phyloP scores from a whole-genome alignment of 257 asterid genomes.

The Solanum chmielewskii region DNA sequence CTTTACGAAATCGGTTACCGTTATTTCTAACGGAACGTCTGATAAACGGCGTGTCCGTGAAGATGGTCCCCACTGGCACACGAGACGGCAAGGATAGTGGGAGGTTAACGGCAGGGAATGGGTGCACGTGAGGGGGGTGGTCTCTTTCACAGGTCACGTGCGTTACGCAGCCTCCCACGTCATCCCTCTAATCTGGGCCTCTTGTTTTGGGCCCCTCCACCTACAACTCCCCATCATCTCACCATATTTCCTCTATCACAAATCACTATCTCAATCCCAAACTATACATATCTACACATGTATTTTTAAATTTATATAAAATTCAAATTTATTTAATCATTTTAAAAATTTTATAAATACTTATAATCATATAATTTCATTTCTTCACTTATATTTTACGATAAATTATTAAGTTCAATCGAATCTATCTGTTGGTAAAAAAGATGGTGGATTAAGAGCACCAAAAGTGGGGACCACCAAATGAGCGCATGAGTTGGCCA shows the following conservation, averaged over 20 bases:
- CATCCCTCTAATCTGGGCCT: background rate
- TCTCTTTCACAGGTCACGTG: slow-evolving; percentile 34
- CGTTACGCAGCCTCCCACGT: slow-evolving; percentile 4
- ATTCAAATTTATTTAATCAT: too few relatives aligned
- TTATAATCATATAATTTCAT: too few relatives aligned
- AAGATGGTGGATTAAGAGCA: background rate
- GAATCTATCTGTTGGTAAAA: background rate
- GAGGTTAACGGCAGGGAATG: slow-evolving; percentile 46
- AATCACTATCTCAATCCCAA: background rate
- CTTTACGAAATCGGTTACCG: background rate
- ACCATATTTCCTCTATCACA: background rate
- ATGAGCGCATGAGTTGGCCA: slow-evolving; percentile 67
- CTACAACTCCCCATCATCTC: background rate
- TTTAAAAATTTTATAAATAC: too few relatives aligned
- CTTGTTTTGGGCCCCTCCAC: background rate
- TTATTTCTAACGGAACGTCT: background rate
- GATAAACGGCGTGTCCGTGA: slow-evolving; percentile 1
- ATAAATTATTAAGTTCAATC: background rate
- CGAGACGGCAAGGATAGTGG: slow-evolving; percentile 32
- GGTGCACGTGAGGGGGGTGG: slow-evolving; percentile 43
- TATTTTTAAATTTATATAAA: too few relatives aligned
- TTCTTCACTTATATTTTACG: background rate
- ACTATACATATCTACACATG: background rate
- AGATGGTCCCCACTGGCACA: slow-evolving; percentile 47
- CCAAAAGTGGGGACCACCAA: slow-evolving; percentile 19